A percentile compares a stretch with the other conserved stretches of the same genome.
Conservation (phyloP, 805 yeast genomes). For the Cyberlindnera veronae region DNA sequence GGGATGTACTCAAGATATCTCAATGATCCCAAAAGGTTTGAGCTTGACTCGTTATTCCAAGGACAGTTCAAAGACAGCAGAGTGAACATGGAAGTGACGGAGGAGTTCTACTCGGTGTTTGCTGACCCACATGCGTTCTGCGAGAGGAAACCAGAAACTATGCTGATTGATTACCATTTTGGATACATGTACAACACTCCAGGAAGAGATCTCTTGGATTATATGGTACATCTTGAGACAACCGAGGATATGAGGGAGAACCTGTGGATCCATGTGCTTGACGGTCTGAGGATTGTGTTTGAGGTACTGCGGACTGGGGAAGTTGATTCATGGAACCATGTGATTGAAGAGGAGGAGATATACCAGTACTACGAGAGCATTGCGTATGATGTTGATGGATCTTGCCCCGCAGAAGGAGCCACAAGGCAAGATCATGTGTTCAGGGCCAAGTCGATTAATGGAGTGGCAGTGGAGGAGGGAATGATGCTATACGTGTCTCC, state of each 20-base stretch:
- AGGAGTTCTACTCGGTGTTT: conserved; percentile 14
- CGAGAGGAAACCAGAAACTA: conserved; percentile 13
- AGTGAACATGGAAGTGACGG: conserved; percentile 10
- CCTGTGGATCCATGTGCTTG: conserved; percentile 26
- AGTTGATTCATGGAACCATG: conserved; percentile 38
- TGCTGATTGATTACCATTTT: conserved; percentile 13
- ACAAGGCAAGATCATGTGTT: conserved; percentile 17
- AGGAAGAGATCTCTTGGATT: conserved; percentile 1
- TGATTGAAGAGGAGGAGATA: background rate
- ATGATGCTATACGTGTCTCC: conserved; percentile 14
- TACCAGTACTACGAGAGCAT: conserved; percentile 2
- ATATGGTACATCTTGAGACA: background rate
- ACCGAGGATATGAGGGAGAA: conserved; percentile 1
- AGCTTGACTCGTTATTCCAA: conserved; percentile 18
- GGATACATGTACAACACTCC: conserved; percentile 9
- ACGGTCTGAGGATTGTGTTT: conserved; percentile 37
- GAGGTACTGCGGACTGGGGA: conserved; percentile 42
- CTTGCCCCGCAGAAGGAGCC: conserved; percentile 12
- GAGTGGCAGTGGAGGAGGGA: conserved; percentile 11
- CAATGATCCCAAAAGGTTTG: conserved; percentile 7
- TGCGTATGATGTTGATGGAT: conserved; percentile 10
- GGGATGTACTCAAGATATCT: conserved; percentile 13
- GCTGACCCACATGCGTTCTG: conserved; percentile 8
- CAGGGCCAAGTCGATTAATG: conserved; percentile 22
- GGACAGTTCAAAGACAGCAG: conserved; percentile 9